Evolutionary conservation across 306 rosid genomes (phyloP), one percentile per base, ranked within the genome.

Genomic region (Leucaena leucocephala): DNA sequence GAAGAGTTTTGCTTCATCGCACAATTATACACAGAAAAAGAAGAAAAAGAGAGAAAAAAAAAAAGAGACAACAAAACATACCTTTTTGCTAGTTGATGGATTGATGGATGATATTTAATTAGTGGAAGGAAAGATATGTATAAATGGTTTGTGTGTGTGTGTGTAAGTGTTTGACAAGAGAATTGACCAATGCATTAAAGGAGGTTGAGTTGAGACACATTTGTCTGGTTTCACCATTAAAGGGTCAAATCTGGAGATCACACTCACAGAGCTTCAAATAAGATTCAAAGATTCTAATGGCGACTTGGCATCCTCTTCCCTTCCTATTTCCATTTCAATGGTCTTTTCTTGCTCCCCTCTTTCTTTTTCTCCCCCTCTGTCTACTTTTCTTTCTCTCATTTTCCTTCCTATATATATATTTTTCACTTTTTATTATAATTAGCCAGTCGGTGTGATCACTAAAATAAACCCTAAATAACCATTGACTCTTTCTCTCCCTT

Each of bases 101-200:
- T 40, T 58, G 33, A 55, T 50, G 21, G 21, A 19, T 55, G n/a
- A n/a, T n/a, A n/a, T 1, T 40, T 40, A n/a, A 8, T 54, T 57
- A 57, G 80, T 55, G 76, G 68, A 61, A 61, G 40, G 15, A 54
- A 54, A 13, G 67, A 12, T 40, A 59, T 59, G 14, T 22, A 27
- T 12, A 27, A 8, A 27, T 27, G 27, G 7, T 7, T 55, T 8
- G 34, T 19, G 64, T 10, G 64, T 22, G 63, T 17, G 33, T 6
- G 61, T 52, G 7, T 16, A 50, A 17, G 27, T 54, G 59, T 54
- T 43, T 33, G 69, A 68, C 46, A 65, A 2, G 49, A 35, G 73
- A 67, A 77, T 81, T 81, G 87, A 84, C 80, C 44, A 81, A 21
- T 81, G 78, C 52, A 77, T 58, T 68, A 85, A 81, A 78, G 78